These are phyloP conservation scores for Aspergillus panamensis DNA, from an alignment of 495 filamentous ascomycete genomes.

Conservation along the genomic window DNA sequence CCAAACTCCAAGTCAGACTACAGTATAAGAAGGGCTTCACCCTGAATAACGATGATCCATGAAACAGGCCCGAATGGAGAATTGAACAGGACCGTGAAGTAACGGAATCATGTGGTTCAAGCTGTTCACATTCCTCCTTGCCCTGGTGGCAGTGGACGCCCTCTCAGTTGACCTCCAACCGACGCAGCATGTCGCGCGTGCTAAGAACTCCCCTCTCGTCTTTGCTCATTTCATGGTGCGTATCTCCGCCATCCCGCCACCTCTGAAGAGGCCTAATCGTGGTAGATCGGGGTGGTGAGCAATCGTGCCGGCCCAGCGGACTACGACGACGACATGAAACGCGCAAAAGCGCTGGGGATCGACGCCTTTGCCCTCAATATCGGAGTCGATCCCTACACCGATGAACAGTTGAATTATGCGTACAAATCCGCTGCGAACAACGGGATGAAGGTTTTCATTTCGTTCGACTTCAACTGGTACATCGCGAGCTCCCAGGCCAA, in stretches of 20 bases:
- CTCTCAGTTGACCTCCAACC: background rate
- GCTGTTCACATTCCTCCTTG: background rate
- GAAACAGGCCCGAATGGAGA: no score
- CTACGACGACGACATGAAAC: constrained; percentile 55
- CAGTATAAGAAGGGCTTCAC: no score
- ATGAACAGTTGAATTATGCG: constrained; percentile 50
- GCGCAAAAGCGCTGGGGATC: constrained; percentile 51
- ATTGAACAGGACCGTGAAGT: no score
- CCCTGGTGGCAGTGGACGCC: background rate
- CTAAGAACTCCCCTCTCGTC: constrained; percentile 32
- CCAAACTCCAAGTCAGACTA: no score
- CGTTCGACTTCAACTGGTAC: constrained; percentile 59
- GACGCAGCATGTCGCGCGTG: background rate
- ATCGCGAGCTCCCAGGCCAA: constrained; percentile 30
- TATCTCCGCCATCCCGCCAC: background rate
- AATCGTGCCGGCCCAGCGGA: constrained; percentile 46
- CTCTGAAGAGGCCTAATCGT: background rate
- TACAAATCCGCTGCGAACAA: constrained; percentile 56
- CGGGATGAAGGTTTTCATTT: constrained; percentile 58
- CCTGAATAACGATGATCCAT: no score
- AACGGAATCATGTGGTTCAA: background rate
- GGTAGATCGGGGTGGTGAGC: constrained; percentile 50
- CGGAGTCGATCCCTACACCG: constrained; percentile 48
- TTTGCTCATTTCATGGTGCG: constrained; percentile 60
- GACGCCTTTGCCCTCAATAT: constrained; percentile 61